Evolutionary conservation across 495 filamentous ascomycete genomes (phyloP), one percentile per base, ranked within the genome.

Genomic region (Penicillium silybi): DNA sequence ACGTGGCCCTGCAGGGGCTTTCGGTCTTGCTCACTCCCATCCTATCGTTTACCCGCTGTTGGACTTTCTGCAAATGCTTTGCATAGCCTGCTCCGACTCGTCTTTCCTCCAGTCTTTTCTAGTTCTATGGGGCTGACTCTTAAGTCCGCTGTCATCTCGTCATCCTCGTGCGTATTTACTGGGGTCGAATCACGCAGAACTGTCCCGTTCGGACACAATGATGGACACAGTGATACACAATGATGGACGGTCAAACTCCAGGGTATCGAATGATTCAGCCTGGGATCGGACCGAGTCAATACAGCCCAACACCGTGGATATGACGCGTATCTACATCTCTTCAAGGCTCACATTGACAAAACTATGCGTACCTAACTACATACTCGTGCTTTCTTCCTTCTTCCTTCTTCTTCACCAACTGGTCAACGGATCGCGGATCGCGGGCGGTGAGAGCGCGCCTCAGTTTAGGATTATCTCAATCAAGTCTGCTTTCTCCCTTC

Each of bases 381-480:
- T 19, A 47, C 26, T 29, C 43, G 27, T 27, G 32, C 26, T n/a
- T n/a, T 10, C 22, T 15, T 16, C 15, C 23, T 9, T 8, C 22
- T 6, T 23, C 3, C 22, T 23, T 23, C 22, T 23, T 23, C 22
- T 23, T 2, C 22, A 23, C 22, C 22, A 23, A 23, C 22, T 23
- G 22, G 22, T n/a, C n/a, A n/a, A 32, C 29, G 13, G 29, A 32
- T 13, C 29, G 29, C 29, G 29, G 10, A 8, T 29, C 29, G 29
- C 20, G 46, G 55, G 55, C 55, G 55, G 55, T 58, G 55, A 58
- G 55, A 25, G 55, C 54, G 54, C 55, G 54, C 32, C 32, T 52
- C 43, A 47, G 46, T 42, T 45, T 41, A 47, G 23, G 39, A 57
- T 44, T 46, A 52, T 41, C 44, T 27, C 40, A 57, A 52, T 52